phyloP scores from a whole-genome alignment of 306 rosid species.

The Quillaja saponaria region DNA sequence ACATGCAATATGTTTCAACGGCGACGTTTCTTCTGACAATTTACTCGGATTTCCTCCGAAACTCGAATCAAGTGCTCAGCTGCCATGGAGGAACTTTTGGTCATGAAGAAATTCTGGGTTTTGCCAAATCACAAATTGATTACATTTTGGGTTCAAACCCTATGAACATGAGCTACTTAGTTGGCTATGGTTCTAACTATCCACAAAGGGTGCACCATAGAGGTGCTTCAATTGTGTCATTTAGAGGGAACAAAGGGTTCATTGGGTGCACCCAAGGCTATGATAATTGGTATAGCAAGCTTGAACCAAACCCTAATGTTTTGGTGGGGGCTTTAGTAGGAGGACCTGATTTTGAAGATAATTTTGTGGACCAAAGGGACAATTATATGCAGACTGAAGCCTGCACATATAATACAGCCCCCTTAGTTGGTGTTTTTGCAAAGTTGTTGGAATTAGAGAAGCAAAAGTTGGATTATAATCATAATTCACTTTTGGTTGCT shows the following conservation, averaged over 20 bases:
- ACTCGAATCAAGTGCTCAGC: constrained; percentile 49
- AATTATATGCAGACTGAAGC: constrained; percentile 98
- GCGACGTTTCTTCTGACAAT: constrained; percentile 76
- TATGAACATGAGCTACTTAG: constrained; percentile 82
- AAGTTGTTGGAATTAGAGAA: constrained; percentile 53
- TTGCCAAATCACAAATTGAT: constrained; percentile 76
- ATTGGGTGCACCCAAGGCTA: constrained; percentile 98
- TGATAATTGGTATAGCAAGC: constrained; percentile 72
- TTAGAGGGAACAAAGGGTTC: constrained; percentile 76
- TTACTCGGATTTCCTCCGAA: constrained; percentile 65
- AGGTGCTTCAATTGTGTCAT: constrained; percentile 83
- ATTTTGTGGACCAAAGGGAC: constrained; percentile 64
- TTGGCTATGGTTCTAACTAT: constrained; percentile 69
- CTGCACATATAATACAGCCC: constrained; percentile 93
- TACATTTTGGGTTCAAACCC: constrained; percentile 91
- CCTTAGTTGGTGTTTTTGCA: constrained; percentile 84
- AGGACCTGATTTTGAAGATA: constrained; percentile 79
- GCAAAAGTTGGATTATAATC: constrained; percentile 36
- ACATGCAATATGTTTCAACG: constrained; percentile 94
- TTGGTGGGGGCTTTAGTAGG: constrained; percentile 93
- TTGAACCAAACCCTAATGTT: constrained; percentile 64
- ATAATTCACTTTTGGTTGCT: constrained; percentile 50
- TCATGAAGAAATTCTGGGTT: constrained; percentile 47
- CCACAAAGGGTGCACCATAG: constrained; percentile 89
- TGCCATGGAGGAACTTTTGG: constrained; percentile 49